Evolutionary conservation across 2,329 filamentous ascomycete genomes (phyloP).

Genomic region (Fusarium brachygibbosum): DNA sequence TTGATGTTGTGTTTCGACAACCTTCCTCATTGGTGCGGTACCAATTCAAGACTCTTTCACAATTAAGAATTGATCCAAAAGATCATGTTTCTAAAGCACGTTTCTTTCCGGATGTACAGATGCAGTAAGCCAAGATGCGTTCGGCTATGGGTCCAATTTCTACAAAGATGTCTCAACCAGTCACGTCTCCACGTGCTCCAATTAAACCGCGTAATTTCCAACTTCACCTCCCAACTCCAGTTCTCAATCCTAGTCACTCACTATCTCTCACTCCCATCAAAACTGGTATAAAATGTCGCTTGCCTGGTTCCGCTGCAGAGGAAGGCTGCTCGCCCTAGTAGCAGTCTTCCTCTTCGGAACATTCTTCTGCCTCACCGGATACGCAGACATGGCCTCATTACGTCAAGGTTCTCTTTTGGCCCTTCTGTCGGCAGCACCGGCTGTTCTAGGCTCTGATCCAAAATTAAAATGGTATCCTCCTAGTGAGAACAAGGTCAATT

Average conservation of each 20-base stretch:
- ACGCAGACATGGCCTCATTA: conserved; percentile 32
- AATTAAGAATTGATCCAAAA: background rate
- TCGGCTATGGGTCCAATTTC: background rate
- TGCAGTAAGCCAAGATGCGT: background rate
- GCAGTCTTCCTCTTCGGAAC: conserved; percentile 11
- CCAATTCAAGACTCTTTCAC: rapidly evolving
- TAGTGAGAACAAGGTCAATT: conserved; percentile 68
- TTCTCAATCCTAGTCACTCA: background rate
- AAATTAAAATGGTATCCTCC: conserved; percentile 72
- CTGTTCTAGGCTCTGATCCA: conserved; percentile 34
- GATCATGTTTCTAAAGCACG: background rate
- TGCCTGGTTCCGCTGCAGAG: conserved; percentile 19
- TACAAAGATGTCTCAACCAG: conserved; percentile 23
- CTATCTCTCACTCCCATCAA: background rate
- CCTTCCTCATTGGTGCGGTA: background rate
- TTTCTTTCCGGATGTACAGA: background rate
- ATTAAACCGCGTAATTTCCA: conserved; percentile 33
- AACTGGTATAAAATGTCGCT: conserved; percentile 29
- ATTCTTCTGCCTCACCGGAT: conserved; percentile 22
- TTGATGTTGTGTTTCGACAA: no score
- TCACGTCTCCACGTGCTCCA: conserved; percentile 39
- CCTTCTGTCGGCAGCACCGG: conserved; percentile 30
- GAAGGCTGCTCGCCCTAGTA: conserved; percentile 13
- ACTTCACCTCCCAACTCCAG: background rate
- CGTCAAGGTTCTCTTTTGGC: conserved; percentile 27